phyloP scores from a whole-genome alignment of 1,284 basidiomycete species.

The Rhodotorula sp. region DNA sequence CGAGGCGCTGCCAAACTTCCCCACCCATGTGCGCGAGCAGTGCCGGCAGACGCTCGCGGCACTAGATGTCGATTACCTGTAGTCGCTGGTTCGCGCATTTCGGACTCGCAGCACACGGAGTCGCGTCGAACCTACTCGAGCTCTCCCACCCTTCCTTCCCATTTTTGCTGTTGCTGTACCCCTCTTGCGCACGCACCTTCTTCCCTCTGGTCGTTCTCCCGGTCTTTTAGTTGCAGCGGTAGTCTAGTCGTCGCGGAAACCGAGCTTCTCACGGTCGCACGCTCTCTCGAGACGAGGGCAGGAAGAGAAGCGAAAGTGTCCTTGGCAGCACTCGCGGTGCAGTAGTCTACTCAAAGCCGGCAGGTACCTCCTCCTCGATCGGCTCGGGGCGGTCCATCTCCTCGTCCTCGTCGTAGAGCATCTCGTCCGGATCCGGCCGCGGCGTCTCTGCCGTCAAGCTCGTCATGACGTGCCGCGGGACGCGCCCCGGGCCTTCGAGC shows the following conservation, averaged over 20 bases:
- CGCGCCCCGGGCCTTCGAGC: conserved; percentile 38
- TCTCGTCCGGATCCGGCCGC: conserved; percentile 27
- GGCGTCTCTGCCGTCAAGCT: conserved; percentile 39
- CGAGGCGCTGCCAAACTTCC: conserved; percentile 21
- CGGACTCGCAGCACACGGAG: no score
- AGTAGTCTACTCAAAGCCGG: not conserved
- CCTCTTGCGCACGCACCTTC: not conserved
- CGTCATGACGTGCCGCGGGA: conserved; percentile 31
- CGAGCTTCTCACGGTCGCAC: not conserved
- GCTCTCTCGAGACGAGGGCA: not conserved
- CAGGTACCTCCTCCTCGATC: conserved; percentile 11
- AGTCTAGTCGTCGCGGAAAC: not conserved
- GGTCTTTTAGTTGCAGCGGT: no score
- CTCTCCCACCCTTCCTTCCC: not conserved
- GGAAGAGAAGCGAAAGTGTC: not conserved
- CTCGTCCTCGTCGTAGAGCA: conserved; percentile 15
- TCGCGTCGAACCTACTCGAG: not conserved
- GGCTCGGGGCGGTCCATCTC: conserved; percentile 20
- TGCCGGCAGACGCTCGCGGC: not conserved
- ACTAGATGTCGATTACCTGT: conserved; percentile 22
- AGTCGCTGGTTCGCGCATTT: not conserved
- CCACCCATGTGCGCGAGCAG: conserved; percentile 12
- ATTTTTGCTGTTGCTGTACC: conserved; percentile 1
- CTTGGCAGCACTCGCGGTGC: not conserved
- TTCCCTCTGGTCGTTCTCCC: not conserved